phyloP scores from a whole-genome alignment of 1,284 basidiomycete genomes.

The Phaffia rhodozyma region DNA sequence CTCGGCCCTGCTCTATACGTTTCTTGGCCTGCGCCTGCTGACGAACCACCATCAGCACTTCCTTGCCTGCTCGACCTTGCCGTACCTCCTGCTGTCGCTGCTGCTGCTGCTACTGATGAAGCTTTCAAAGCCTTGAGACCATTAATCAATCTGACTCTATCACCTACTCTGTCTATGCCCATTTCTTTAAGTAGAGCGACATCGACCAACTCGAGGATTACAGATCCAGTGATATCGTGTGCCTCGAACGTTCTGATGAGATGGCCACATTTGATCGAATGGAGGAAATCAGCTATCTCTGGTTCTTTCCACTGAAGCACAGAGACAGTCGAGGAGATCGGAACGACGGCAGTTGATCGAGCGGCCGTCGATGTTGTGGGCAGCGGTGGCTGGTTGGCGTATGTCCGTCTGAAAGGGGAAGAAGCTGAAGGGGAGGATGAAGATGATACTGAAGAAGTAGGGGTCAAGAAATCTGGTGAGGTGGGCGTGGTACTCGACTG shows the following conservation, averaged over 20 bases:
- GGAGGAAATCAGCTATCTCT: constrained; percentile 19
- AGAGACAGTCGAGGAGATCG: constrained; percentile 18
- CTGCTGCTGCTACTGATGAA: constrained; percentile 31
- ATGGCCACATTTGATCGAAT: constrained; percentile 47
- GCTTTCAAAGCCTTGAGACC: constrained; percentile 68
- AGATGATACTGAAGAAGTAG: too few relatives aligned
- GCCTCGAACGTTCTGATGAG: constrained; percentile 58
- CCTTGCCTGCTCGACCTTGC: not conserved
- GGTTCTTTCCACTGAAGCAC: constrained; percentile 8
- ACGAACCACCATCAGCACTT: not conserved
- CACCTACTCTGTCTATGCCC: constrained; percentile 74
- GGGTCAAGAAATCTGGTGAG: too few relatives aligned
- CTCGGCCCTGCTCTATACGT: not conserved
- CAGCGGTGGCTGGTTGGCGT: too few relatives aligned
- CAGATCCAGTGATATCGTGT: constrained; percentile 79
- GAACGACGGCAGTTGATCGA: constrained; percentile 1
- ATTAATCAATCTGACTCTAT: constrained; percentile 69
- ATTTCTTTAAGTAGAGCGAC: constrained; percentile 75
- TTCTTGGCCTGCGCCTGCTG: not conserved
- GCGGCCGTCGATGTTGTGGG: too few relatives aligned
- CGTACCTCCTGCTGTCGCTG: constrained; percentile 10
- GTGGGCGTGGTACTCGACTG: too few relatives aligned
- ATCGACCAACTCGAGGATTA: constrained; percentile 69
- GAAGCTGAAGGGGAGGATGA: too few relatives aligned
- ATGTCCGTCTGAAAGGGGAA: too few relatives aligned